These are phyloP conservation scores for Fusarium sp. DNA, from an alignment of 2,329 filamentous ascomycete species.

Conservation along the genomic window DNA sequence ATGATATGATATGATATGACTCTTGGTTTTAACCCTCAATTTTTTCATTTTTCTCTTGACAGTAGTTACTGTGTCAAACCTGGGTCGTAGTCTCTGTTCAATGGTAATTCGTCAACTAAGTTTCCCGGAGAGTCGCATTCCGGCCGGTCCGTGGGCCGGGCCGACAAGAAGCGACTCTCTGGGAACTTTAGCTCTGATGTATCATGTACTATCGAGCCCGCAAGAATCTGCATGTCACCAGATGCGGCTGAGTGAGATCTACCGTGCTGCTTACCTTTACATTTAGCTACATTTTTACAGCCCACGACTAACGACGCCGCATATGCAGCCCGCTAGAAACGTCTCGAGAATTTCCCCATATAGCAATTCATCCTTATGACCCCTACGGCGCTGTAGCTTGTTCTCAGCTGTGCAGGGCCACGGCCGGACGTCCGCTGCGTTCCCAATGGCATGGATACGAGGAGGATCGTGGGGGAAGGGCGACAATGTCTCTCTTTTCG, in stretches of 20 bases:
- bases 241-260: constrained; percentile 35
- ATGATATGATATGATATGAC: too few species aligned
- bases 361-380: constrained; percentile 1
- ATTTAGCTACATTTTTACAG: too few species aligned
- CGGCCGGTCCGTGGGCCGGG: not conserved
- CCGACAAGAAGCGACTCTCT: not conserved
- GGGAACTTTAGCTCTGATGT: not conserved
- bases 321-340: constrained; percentile 34
- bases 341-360: not conserved
- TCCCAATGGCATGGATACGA: constrained; percentile 5
- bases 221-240: constrained; percentile 15
- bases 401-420: constrained; percentile 26
- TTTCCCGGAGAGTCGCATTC: not conserved
- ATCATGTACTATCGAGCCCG: not conserved
- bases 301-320: not conserved
- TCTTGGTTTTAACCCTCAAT: too few species aligned
- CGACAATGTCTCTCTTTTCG: too few species aligned
- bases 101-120: not conserved
- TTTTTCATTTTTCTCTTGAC: too few species aligned
- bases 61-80: too few species aligned
- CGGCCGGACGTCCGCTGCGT: not conserved
- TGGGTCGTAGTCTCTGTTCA: too few species aligned
- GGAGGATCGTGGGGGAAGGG: not conserved
- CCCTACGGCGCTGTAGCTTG: not conserved
- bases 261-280: not conserved